Conservation (phyloP, 257 asterid genomes). For the Haberlea rhodopensis region DNA sequence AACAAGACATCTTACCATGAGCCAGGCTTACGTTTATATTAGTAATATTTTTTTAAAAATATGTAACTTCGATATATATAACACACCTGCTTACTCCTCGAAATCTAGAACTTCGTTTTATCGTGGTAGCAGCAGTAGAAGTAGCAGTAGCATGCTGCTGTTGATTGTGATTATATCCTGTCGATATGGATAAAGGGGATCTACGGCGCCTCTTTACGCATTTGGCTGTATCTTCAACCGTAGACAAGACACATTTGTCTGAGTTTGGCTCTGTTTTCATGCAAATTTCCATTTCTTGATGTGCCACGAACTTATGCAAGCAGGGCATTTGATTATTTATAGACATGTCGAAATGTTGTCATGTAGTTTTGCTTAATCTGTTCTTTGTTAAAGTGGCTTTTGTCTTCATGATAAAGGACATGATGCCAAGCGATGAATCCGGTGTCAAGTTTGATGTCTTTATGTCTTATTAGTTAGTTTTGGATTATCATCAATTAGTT, state of each 20-base stretch:
- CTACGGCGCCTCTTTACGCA: conserved; percentile 54
- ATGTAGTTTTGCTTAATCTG: conserved; percentile 19
- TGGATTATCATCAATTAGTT: conserved; percentile 16
- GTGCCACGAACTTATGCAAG: conserved; percentile 2
- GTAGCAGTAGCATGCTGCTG: conserved; percentile 30
- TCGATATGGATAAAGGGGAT: conserved; percentile 34
- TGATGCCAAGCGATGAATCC: conserved; percentile 28
- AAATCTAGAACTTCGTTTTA: conserved; percentile 75
- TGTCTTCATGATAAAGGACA: conserved; percentile 24
- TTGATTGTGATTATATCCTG: conserved; percentile 15
- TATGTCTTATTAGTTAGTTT: conserved; percentile 9
- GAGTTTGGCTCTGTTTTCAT: conserved; percentile 32
- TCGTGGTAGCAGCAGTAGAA: conserved; percentile 30
- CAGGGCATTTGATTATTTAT: neutral
- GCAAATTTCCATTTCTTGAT: conserved; percentile 30
- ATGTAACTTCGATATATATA: no score
- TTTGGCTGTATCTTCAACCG: conserved; percentile 34
- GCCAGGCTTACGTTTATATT: no score
- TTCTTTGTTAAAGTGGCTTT: conserved; percentile 19
- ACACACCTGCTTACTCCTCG: conserved; percentile 77
- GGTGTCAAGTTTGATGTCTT: conserved; percentile 22
- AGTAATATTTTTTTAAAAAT: no score
- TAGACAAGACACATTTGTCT: conserved; percentile 28
- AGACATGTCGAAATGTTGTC: neutral
- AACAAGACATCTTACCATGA: no score